phyloP scores from a whole-genome alignment of 2,329 filamentous ascomycete species.

The Pseudogymnoascus sp. region DNA sequence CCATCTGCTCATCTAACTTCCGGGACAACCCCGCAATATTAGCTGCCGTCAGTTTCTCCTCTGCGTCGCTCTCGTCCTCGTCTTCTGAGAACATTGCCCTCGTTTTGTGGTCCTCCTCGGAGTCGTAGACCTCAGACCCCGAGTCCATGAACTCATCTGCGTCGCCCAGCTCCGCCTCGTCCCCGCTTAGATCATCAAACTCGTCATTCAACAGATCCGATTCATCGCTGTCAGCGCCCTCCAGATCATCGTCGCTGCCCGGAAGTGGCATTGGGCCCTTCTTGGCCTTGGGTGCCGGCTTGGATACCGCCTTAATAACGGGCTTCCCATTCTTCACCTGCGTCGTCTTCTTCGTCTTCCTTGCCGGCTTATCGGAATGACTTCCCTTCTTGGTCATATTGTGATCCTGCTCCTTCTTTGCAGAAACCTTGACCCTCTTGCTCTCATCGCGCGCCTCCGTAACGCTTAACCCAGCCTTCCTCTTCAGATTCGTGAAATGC shows the following conservation, averaged over 20 bases:
- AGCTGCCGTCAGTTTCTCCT: conserved; percentile 86
- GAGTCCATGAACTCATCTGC: conserved; percentile 48
- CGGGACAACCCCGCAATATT: conserved; percentile 89
- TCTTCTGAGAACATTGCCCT: conserved; percentile 89
- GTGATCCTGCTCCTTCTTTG: conserved; percentile 34
- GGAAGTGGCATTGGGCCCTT: conserved; percentile 36
- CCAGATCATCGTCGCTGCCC: conserved; percentile 33
- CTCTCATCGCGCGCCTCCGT: conserved; percentile 45
- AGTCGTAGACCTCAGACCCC: conserved; percentile 32
- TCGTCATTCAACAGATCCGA: conserved; percentile 38
- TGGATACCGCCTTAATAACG: conserved; percentile 27
- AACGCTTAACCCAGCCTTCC: conserved; percentile 68
- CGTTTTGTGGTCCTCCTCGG: conserved; percentile 46
- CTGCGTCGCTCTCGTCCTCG: conserved; percentile 77
- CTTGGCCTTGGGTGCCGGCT: conserved; percentile 28
- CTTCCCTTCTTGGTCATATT: conserved; percentile 28
- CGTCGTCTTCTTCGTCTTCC: conserved; percentile 29
- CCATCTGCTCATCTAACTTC: conserved; percentile 70
- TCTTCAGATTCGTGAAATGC: conserved; percentile 69
- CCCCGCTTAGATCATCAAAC: conserved; percentile 28
- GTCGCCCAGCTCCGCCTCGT: conserved; percentile 31
- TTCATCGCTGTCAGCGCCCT: conserved; percentile 30
- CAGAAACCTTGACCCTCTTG: conserved; percentile 56
- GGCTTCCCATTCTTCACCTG: conserved; percentile 24
- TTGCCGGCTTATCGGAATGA: conserved; percentile 19